Conservation (phyloP, 768 basidiomycete genomes). For the Termitomyces eurrhizus region DNA sequence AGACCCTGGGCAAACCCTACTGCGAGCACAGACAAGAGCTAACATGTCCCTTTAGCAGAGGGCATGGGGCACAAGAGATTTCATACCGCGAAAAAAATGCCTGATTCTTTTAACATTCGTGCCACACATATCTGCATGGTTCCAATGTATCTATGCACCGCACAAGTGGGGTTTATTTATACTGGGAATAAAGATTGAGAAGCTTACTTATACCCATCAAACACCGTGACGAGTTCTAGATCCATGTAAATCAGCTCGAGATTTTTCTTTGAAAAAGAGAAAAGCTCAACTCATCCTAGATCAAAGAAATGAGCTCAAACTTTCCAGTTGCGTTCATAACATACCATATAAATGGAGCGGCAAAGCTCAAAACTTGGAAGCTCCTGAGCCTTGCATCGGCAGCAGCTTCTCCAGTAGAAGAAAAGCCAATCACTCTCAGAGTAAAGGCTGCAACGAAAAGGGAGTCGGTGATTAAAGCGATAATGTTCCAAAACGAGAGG, state of each 20-base stretch:
- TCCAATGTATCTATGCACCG: slow-evolving; percentile 63
- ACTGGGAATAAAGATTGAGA: background rate
- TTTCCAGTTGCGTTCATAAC: slow-evolving; percentile 17
- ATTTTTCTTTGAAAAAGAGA: background rate
- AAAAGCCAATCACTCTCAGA: slow-evolving; percentile 62
- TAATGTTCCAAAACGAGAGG: slow-evolving; percentile 73
- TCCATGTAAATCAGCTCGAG: background rate
- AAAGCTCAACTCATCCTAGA: slow-evolving; percentile 76
- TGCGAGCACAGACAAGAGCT: slow-evolving; percentile 80
- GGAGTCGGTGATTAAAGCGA: slow-evolving; percentile 69
- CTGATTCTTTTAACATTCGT: slow-evolving; percentile 90
- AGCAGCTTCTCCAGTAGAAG: slow-evolving; percentile 30
- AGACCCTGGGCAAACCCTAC: slow-evolving; percentile 85
- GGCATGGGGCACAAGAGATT: background rate
- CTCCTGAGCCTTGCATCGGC: slow-evolving; percentile 52
- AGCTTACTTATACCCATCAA: slow-evolving; percentile 74
- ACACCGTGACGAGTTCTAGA: slow-evolving; percentile 73
- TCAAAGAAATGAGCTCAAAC: background rate
- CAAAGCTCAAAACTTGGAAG: slow-evolving; percentile 88
- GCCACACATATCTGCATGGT: slow-evolving; percentile 93
- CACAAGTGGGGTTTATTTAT: background rate
- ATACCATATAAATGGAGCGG: slow-evolving; percentile 84
- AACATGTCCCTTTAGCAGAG: background rate
- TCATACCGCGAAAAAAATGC: slow-evolving; percentile 82
- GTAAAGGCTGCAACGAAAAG: slow-evolving; percentile 72